Evolutionary conservation across 441 rosid genomes (phyloP).

Genomic region (Omphalea diandra): DNA sequence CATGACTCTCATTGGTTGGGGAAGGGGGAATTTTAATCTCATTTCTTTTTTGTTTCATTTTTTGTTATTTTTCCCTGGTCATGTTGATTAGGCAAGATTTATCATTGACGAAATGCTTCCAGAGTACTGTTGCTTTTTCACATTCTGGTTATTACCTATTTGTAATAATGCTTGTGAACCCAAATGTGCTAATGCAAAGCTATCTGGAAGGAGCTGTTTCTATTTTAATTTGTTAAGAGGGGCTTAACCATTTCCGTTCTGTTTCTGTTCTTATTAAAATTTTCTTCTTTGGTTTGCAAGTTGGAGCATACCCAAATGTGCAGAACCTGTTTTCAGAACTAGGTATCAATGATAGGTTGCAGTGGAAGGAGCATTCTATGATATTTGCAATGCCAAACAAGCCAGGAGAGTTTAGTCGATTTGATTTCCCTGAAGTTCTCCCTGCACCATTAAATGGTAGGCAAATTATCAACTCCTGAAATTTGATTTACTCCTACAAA

Average conservation of each 20-base stretch:
- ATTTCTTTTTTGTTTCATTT: not conserved
- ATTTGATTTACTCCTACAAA: conserved; percentile 14
- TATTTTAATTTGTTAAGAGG: not conserved
- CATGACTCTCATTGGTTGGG: not conserved
- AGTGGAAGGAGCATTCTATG: conserved; percentile 99
- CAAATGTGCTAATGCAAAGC: not conserved
- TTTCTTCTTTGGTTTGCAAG: conserved; percentile 45
- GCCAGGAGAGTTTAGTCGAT: conserved; percentile 95
- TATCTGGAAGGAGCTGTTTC: conserved; percentile 7
- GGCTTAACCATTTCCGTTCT: conserved; percentile 10
- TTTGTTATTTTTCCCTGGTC: not conserved
- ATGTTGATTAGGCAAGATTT: not conserved
- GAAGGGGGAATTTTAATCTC: not conserved
- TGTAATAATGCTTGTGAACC: too few relatives aligned
- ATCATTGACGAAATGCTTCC: not conserved
- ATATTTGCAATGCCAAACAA: conserved; percentile 96
- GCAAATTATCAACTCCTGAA: conserved; percentile 14
- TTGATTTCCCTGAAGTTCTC: conserved; percentile 86
- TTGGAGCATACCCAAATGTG: conserved; percentile 93
- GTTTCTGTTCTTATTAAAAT: conserved; percentile 17
- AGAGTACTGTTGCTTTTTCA: not conserved
- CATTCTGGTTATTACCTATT: not conserved
- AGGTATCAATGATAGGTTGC: conserved; percentile 82
- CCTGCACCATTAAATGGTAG: conserved; percentile 94
- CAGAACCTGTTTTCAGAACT: conserved; percentile 95